Percentiles rank a stretch among this genome's conserved stretches.
Evolutionary conservation across 441 rosid species (phyloP).

Genomic region (Kokia cookei): DNA sequence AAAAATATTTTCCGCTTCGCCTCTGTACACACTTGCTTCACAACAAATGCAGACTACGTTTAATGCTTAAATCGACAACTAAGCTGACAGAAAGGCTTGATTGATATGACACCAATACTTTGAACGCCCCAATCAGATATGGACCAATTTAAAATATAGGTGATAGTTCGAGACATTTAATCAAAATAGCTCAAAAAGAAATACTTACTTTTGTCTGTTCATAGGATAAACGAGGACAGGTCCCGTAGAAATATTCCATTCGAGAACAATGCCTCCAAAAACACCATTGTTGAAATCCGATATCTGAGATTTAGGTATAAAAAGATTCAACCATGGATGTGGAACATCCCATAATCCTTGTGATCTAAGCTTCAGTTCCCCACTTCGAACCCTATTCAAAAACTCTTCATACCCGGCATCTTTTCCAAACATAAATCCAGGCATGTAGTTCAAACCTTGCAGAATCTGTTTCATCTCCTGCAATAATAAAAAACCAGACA

Average conservation of each 20-base stretch:
- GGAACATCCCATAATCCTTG: constrained; percentile 91
- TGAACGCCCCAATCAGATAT: no score
- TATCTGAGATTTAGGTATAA: constrained; percentile 67
- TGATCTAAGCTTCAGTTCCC: constrained; percentile 55
- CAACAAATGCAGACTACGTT: no score
- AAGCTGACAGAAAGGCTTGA: no score
- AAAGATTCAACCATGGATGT: constrained; percentile 93
- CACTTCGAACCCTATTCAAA: constrained; percentile 69
- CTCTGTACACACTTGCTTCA: no score
- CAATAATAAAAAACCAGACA: not conserved
- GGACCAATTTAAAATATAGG: no score
- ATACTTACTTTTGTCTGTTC: constrained; percentile 58
- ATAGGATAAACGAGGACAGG: constrained; percentile 76
- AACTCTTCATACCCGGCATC: constrained; percentile 65
- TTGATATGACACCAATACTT: no score
- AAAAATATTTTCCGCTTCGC: no score
- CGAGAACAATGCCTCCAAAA: constrained; percentile 53
- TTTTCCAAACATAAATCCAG: constrained; percentile 42
- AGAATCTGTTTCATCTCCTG: constrained; percentile 44
- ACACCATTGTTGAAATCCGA: constrained; percentile 58
- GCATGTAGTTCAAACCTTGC: constrained; percentile 31
- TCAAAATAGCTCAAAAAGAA: not conserved
- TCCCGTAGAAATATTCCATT: constrained; percentile 58
- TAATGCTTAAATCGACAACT: no score
- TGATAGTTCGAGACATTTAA: not conserved